Base-by-base conservation (phyloP, 768 basidiomycete genomes). In the Macrocybe gigantea region DNA sequence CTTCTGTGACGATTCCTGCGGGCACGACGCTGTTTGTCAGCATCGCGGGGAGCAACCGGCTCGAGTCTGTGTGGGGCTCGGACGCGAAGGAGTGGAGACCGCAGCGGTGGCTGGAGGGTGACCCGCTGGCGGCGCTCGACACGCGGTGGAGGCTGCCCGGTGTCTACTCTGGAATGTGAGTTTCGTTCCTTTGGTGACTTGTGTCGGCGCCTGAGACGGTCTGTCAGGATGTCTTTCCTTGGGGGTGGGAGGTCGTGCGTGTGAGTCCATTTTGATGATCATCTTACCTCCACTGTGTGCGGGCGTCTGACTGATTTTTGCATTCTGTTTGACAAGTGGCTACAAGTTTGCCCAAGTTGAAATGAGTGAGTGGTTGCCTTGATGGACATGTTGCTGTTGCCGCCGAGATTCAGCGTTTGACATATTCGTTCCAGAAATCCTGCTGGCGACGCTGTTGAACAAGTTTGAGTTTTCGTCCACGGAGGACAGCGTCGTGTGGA, bases 261-360 rank as follows among this genome's bases (percentile, higher is more conserved):
- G 79, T 77, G 51, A 64, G 69, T 63, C 6, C n/a, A 33, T 22
- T 4, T 22, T 22, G 4, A 22, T 22, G 22, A 22, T 22, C 22
- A 22, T 22, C 22, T 22, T 22, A 22, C 22, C 22, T 22, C 4
- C 22, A 22, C 22, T 22, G 4, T 22, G 22, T 22, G 22, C 22
- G 22, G 22, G 22, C 22, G 22, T 22, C 22, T 22, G 22, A 22
- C 22, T 22, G 22, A 22, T 43, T 22, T 29, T 45, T n/a, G 11
- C 14, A 15, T 37, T 44, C 22, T 33, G 7, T 43, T 33, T 38
- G 36, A 1, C 3, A 11, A 73, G 71, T 15, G 73, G 79, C 10
- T 80, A 77, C 56, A 75, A 70, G 55, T 80, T 79, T 52, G 76
- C 80, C 5, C 67, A 75, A 58, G 63, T 77, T 48, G 78, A 81